Percentiles rank a stretch among this genome's conserved stretches.
Evolutionary conservation across 1,139 yeast genomes (phyloP).

Genomic region (Pichia inconspicua): DNA sequence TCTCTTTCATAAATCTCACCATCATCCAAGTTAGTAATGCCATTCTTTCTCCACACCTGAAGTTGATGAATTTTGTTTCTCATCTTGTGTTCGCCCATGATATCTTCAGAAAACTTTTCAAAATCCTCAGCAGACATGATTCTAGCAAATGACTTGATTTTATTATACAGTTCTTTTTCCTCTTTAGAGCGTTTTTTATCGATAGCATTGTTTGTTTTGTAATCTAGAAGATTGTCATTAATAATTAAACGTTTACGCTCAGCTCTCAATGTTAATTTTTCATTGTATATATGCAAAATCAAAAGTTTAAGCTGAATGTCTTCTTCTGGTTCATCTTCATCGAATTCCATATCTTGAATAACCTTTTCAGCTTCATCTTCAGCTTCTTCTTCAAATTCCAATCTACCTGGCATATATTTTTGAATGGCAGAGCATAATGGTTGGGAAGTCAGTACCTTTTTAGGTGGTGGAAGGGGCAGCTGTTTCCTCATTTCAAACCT

Average conservation of each 20-base stretch:
- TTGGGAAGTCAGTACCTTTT: constrained; percentile 83
- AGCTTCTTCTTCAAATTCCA: constrained; percentile 92
- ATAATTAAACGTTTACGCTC: constrained; percentile 81
- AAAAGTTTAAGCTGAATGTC: constrained; percentile 87
- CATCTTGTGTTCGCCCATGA: constrained; percentile 69
- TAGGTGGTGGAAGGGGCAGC: constrained; percentile 63
- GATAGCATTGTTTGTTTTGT: constrained; percentile 64
- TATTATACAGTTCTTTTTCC: constrained; percentile 72
- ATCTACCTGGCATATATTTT: constrained; percentile 97
- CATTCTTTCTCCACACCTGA: constrained; percentile 89
- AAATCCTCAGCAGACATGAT: constrained; percentile 77
- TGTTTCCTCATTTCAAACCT: constrained; percentile 66
- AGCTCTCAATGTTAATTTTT: constrained; percentile 83
- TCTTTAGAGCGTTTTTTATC: constrained; percentile 84
- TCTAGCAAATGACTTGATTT: constrained; percentile 73
- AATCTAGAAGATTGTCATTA: constrained; percentile 72
- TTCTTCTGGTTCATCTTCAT: constrained; percentile 80
- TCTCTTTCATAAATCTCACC: constrained; percentile 88
- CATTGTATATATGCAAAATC: constrained; percentile 80
- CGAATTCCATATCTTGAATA: constrained; percentile 91
- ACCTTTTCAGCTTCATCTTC: constrained; percentile 95
- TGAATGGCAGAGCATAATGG: constrained; percentile 96
- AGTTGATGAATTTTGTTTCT: constrained; percentile 79
- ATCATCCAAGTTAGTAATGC: constrained; percentile 74
- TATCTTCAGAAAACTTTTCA: constrained; percentile 61